Base-by-base conservation (phyloP, 106 monocot species). In the Allium sativum region DNA sequence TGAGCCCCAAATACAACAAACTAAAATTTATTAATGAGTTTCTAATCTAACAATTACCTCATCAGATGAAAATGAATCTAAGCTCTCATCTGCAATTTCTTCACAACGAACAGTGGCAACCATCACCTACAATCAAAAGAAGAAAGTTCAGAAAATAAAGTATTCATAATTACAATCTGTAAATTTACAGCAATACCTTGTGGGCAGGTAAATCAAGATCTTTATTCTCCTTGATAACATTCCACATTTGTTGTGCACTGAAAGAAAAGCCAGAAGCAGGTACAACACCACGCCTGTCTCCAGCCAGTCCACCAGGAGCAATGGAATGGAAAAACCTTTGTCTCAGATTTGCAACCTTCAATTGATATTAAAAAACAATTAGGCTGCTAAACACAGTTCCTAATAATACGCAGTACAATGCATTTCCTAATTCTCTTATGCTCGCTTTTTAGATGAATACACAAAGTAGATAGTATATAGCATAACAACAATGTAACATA, bases 251-350 rank as follows among this genome's bases (percentile, higher is more conserved):
- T 18, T 76, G 79, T 58, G 79, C 72, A 70, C 79, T 84, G 48
- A 79, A 73, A 17, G 73, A 76, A 79, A 84, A 84, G 15, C 66
- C 79, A 66, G 79, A 84, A 54, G 79, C 79, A 67, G 79, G 79
- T 52, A 84, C 43, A 52, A 73, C 84, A 73, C 76, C 84, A 52
- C 76, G 59, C 70, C 78, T 72, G 53, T 84, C 84, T 52, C 79
- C 84, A 44, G 79, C 79, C 69, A 79, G 84, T 46, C 79, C 79
- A 65, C 84, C 76, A 18, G 76, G 84, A 41, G 84, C 76, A 73
- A 91, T 91, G 20, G 96, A 96, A 69, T 96, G 87, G 59, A 78
- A 74, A 65, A 96, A 96, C 53, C 82, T 79, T 70, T 87, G 79
- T 60, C 96, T 82, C 73, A 96, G 78, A 78, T 50, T 73, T 53